Percentiles rank a stretch among this genome's conserved stretches.
These are phyloP conservation scores for Raffaelea arxii DNA, from an alignment of 2,329 filamentous ascomycete genomes.

Conservation along the genomic window DNA sequence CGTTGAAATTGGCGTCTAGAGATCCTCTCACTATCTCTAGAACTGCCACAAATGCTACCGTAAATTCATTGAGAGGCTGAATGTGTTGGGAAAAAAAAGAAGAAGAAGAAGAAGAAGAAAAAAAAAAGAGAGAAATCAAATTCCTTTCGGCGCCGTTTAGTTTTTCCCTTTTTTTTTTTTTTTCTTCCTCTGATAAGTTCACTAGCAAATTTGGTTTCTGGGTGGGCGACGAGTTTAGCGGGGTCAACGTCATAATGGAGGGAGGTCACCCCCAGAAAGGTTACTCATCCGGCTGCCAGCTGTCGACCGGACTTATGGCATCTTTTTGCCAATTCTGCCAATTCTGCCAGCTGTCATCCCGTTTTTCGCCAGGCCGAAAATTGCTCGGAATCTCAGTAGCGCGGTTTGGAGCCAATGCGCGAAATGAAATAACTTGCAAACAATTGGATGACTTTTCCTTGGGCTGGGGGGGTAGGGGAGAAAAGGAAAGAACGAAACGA, in stretches of 20 bases:
- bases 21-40: conserved; percentile 71
- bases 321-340: too few species aligned
- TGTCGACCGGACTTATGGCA: conserved; percentile 9
- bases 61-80: conserved; percentile 41
- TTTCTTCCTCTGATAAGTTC: not conserved
- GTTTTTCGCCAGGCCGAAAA: conserved; percentile 14
- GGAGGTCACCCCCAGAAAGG: too few species aligned
- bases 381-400: conserved; percentile 13
- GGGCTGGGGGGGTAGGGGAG: too few species aligned
- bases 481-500: too few species aligned
- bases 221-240: conserved; percentile 9
- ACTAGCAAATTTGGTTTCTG: not conserved
- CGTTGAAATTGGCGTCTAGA: conserved; percentile 52
- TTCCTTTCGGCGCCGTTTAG: not conserved
- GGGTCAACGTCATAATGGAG: too few species aligned
- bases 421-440: conserved; percentile 16
- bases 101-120: conserved; percentile 3
- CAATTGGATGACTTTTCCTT: conserved; percentile 18
- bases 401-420: conserved; percentile 8
- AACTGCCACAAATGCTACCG: conserved; percentile 64
- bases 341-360: not conserved
- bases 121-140: too few species aligned
- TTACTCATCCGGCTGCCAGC: conserved; percentile 9
- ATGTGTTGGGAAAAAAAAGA: not conserved
- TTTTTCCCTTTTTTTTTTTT: conserved; percentile 9